These are phyloP conservation scores for Piper longum DNA, from an alignment of 164 flowering plant genomes.

Conservation along the genomic window DNA sequence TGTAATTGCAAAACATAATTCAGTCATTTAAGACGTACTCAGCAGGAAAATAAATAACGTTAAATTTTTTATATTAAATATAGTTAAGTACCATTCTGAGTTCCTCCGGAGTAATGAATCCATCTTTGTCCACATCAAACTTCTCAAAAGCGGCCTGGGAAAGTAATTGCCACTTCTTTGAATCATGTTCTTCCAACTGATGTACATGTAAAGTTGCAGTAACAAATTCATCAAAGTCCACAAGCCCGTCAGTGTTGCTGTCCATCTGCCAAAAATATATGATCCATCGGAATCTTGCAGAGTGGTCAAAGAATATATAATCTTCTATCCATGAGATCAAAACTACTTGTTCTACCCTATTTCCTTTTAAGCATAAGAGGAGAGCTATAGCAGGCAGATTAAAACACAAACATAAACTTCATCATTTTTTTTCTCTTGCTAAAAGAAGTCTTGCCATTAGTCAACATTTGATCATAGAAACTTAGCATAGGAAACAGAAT, in stretches of 20 bases:
- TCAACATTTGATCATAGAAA: no score
- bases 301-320: neutral
- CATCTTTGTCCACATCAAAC: constrained; percentile 90
- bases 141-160: constrained; percentile 91
- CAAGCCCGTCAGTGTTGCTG: constrained; percentile 91
- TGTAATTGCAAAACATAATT: neutral
- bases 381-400: neutral
- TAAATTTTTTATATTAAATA: neutral
- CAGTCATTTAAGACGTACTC: neutral
- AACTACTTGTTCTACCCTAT: no score
- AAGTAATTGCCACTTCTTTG: constrained; percentile 64
- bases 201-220: constrained; percentile 92
- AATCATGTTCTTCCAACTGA: constrained; percentile 83
- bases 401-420: neutral
- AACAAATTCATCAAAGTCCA: constrained; percentile 90
- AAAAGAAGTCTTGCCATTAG: no score
- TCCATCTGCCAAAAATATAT: constrained; percentile 52
- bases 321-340: no score
- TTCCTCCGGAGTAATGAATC: constrained; percentile 88
- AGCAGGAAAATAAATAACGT: neutral
- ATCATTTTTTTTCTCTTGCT: neutral
- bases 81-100: constrained; percentile 53
- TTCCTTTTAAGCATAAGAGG: neutral
- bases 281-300: neutral
- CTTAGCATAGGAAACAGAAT: neutral